Conservation (phyloP, 2,329 filamentous ascomycete species). For the Cladosporium sp. region DNA sequence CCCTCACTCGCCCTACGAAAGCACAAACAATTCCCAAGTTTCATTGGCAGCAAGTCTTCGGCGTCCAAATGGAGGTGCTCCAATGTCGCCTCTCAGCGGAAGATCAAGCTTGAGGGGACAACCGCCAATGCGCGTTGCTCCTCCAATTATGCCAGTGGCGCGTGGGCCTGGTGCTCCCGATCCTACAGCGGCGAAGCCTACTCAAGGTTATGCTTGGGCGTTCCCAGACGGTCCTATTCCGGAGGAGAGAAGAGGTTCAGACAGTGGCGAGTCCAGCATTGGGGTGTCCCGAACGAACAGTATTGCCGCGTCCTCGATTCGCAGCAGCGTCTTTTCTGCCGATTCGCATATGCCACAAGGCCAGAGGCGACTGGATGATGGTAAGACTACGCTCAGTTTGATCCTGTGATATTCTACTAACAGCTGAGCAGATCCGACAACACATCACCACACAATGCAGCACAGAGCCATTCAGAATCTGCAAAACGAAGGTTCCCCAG, state of each 20-base stretch:
- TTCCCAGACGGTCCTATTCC: conserved; percentile 69
- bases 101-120: conserved; percentile 30
- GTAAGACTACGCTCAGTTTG: conserved; percentile 29
- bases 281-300: conserved; percentile 68
- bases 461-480: conserved; percentile 67
- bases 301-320: conserved; percentile 69
- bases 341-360: conserved; percentile 68
- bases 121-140: conserved; percentile 59
- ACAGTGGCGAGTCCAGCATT: conserved; percentile 45
- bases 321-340: conserved; percentile 72
- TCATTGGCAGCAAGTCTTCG: conserved; percentile 69
- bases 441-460: conserved; percentile 71
- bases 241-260: conserved; percentile 44
- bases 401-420: background rate
- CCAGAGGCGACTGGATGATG: conserved; percentile 67
- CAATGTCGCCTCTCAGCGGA: conserved; percentile 41
- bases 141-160: conserved; percentile 66
- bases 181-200: conserved; percentile 66
- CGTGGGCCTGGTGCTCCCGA: conserved; percentile 60
- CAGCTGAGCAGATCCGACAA: conserved; percentile 29
- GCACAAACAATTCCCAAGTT: conserved; percentile 69
- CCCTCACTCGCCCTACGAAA: conserved; percentile 65
- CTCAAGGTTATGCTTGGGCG: conserved; percentile 78
- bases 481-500: conserved; percentile 50
- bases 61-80: conserved; percentile 41